These are phyloP conservation scores for Wallacemonas collosoma DNA, from an alignment of 208 protist species.

Conservation along the genomic window DNA sequence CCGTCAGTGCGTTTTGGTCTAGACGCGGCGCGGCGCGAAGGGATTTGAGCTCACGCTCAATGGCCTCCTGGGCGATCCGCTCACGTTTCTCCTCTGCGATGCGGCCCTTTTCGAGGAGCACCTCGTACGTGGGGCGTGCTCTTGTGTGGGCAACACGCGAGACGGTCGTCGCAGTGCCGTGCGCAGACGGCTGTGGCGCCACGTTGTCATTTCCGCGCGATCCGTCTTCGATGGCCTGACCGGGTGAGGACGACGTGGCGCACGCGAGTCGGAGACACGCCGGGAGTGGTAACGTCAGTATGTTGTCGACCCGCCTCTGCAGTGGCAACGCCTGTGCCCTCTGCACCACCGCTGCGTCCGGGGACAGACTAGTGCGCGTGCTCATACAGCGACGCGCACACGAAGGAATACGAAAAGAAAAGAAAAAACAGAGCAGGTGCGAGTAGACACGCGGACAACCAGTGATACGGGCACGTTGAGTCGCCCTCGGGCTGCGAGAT, in stretches of 20 bases:
- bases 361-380: too few species aligned
- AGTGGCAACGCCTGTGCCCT: not conserved
- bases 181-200: not conserved
- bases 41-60: constrained; percentile 43
- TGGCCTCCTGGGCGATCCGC: constrained; percentile 32
- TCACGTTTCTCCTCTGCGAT: constrained; percentile 51
- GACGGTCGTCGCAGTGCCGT: not conserved
- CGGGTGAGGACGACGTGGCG: not conserved
- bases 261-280: constrained; percentile 34
- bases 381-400: too few species aligned
- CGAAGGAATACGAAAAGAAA: too few species aligned
- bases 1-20: not conserved
- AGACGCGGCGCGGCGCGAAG: constrained; percentile 43
- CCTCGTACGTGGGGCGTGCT: constrained; percentile 55
- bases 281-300: constrained; percentile 53
- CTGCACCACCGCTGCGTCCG: too few species aligned
- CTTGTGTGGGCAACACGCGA: not conserved
- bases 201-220: not conserved
- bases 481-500: too few species aligned
- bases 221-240: not conserved
- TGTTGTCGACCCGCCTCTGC: constrained; percentile 26
- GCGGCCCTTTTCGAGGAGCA: constrained; percentile 68
- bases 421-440: too few species aligned
- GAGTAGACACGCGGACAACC: too few species aligned
- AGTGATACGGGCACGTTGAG: too few species aligned